Evolutionary conservation across 768 basidiomycete species (phyloP), one percentile per base, ranked within the genome.

Genomic region (Pulveroboletus sp.): DNA sequence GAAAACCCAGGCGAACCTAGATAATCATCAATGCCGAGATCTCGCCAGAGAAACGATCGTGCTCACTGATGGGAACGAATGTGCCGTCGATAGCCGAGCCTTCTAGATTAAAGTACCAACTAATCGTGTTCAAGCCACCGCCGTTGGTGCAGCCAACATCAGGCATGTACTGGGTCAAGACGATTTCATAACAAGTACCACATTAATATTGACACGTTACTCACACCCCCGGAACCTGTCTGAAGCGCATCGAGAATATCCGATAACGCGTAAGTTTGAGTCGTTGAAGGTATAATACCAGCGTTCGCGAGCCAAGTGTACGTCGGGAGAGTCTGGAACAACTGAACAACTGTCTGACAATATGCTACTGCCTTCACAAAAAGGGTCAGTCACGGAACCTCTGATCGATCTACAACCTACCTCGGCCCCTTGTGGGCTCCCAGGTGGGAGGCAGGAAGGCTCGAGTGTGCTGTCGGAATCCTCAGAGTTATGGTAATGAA

Each of bases 231-330:
- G 5, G 77, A 78, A 29, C 73, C 80, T 11, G 68, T 47, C 62
- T 77, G 71, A 40, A 90, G 69, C 3, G 85, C 87, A 32, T 73
- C 61, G 11, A 73, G 72, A 39, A 89, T 60, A 10, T 72, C 60
- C 13, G 78, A 69, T 16, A 87, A 73, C 0, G 79, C 79, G 63
- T 81, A 82, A 0, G 85, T 87, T 55, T 68, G 61, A 51, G 66
- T 71, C 3, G 71, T 67, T n/a, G 76, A 77, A 12, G 91, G 91
- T 4, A 77, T 79, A 56, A 93, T 92, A 21, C 88, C 88, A n/a
- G 76, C 82, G 19, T 76, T 69, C 13, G 72, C 68, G 34, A 93
- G 81, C 80, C 80, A 90, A 14, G 77, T 72, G 64, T 81, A 90
- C 3, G 90, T 90, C 0, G 88, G 85, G 21, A 91, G 78, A 9